phyloP scores from a whole-genome alignment of 495 filamentous ascomycete genomes.

The Penicillium odoratum region DNA sequence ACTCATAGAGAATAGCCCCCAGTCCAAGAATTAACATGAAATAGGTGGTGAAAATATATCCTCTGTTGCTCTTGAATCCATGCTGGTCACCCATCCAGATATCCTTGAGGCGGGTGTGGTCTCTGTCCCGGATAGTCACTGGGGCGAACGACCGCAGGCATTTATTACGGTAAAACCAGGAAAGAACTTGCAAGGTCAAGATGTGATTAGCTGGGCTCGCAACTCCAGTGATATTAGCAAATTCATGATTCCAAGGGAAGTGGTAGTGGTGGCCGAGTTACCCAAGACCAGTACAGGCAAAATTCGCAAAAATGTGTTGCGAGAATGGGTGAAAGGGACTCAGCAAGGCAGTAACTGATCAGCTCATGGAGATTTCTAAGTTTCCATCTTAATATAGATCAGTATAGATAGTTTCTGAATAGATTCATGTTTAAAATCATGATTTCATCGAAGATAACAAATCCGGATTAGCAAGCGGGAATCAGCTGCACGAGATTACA shows the following conservation, averaged over 20 bases:
- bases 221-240: constrained; percentile 74
- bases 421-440: background rate
- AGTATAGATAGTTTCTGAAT: background rate
- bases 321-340: constrained; percentile 75
- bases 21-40: constrained; percentile 1
- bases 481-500: constrained; percentile 17
- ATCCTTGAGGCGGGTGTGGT: constrained; percentile 91
- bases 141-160: constrained; percentile 93
- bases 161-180: constrained; percentile 79
- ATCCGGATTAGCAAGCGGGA: background rate
- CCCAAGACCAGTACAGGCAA: constrained; percentile 98
- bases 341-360: background rate
- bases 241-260: constrained; percentile 95
- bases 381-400: background rate
- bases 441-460: background rate
- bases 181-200: constrained; percentile 59
- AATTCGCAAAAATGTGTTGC: constrained; percentile 89
- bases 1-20: background rate
- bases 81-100: constrained; percentile 86
- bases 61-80: constrained; percentile 84
- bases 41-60: constrained; percentile 96
- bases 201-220: constrained; percentile 86
- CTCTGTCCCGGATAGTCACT: constrained; percentile 84
- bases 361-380: background rate
- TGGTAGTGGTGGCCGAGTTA: constrained; percentile 82